Base-by-base conservation (phyloP, 176 grass and related monocot genomes). In the Aegilops speltoides region DNA sequence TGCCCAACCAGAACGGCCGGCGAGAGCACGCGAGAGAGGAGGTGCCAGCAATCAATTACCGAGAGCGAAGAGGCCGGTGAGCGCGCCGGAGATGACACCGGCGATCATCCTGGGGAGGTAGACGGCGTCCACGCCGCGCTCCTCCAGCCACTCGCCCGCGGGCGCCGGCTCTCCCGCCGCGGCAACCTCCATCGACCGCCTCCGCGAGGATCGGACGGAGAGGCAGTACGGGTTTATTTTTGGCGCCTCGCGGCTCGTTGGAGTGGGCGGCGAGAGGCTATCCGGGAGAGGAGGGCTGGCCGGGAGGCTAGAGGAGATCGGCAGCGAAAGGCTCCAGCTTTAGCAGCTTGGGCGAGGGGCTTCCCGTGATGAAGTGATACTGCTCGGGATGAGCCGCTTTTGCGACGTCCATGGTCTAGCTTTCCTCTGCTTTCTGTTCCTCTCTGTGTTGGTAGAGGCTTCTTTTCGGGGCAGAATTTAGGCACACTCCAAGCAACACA, bases 31-130 rank as follows among this genome's bases (percentile, higher is more conserved):
- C 15, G 56, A 10, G 37, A 3, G 16, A 12, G 2, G 22, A n/a
- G 70, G 1, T n/a, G 78, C 64, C 22, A 19, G 16, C 54, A 0
- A 19, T 19, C 8, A 16, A 29, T 56, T 84, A 94, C 92, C 89
- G 52, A 94, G 80, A 82, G 92, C 92, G 72, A 94, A 94, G 78
- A 94, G 70, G 65, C 89, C 87, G 23, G 92, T 94, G 89, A 94
- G 89, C 15, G 92, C 89, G 50, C 86, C 84, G 54, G 92, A 94
- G 77, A 94, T 78, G 33, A 85, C 83, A 69, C 92, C 92, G 84
- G 89, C 83, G 31, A 94, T 81, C 76, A 94, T 48, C 81, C 92
- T 87, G 33, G 92, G 86, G 45, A 89, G 87, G 87, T 82, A 82
- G 3, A 91, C 73, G 73, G 73, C 24, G 48, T 65, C 48, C 13